These are phyloP conservation scores for Ganoderma sinense DNA, from an alignment of 1,284 basidiomycete genomes.

Conservation along the genomic window DNA sequence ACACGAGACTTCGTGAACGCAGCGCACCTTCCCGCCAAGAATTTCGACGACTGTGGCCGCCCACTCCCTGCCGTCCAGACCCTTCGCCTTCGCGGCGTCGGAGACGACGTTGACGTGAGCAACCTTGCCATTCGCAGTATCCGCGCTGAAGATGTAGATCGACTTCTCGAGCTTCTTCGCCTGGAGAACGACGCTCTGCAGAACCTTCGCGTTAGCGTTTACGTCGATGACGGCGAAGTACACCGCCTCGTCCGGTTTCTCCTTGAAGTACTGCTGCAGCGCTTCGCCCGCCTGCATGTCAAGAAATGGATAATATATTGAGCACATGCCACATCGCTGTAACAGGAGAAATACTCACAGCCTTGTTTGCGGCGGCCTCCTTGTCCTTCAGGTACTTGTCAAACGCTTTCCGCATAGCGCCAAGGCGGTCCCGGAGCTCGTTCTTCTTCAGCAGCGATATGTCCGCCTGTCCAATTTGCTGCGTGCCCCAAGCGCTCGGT, in stretches of 20 bases:
- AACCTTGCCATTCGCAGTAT: conserved; percentile 76
- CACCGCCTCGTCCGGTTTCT: conserved; percentile 72
- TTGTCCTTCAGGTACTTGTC: conserved; percentile 89
- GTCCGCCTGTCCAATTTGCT: conserved; percentile 92
- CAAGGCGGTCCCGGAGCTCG: conserved; percentile 80
- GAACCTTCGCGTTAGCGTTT: conserved; percentile 84
- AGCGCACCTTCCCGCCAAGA: conserved; percentile 85
- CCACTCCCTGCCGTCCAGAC: conserved; percentile 86
- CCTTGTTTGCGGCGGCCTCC: conserved; percentile 82
- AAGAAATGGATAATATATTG: background rate
- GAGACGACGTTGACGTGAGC: conserved; percentile 91
- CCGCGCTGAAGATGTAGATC: conserved; percentile 89
- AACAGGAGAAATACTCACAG: conserved; percentile 55
- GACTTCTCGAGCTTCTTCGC: conserved; percentile 86
- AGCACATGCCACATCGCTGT: background rate
- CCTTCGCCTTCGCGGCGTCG: conserved; percentile 63
- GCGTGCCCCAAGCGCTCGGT: conserved; percentile 6
- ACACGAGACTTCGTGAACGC: background rate
- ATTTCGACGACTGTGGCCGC: conserved; percentile 79
- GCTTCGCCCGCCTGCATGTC: conserved; percentile 72
- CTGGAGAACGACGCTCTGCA: conserved; percentile 79
- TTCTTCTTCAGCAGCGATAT: conserved; percentile 90
- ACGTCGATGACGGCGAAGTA: conserved; percentile 80
- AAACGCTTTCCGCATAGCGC: conserved; percentile 80
- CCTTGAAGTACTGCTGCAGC: conserved; percentile 77